A percentile compares a stretch with the other conserved stretches of the same genome.
Evolutionary conservation across 2,329 filamentous ascomycete species (phyloP).

Genomic region (Monosporascus sp.): DNA sequence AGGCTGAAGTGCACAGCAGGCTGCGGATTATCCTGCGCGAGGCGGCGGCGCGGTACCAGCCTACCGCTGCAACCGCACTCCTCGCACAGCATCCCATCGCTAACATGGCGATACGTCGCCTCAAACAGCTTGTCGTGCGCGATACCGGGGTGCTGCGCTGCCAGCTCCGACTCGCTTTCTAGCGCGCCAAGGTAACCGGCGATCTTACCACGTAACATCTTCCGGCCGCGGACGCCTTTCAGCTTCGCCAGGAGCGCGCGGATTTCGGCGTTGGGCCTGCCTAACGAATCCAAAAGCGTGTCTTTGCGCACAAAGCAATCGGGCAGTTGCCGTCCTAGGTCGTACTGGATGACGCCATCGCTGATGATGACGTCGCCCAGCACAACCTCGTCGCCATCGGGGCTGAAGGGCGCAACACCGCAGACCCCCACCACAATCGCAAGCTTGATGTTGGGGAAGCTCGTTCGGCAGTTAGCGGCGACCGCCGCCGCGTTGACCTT

Average conservation of each 20-base stretch:
- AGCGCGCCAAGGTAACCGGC: slow-evolving; percentile 2
- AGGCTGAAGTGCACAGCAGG: slow-evolving; percentile 30
- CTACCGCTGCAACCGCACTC: not conserved
- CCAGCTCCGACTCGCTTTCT: not conserved
- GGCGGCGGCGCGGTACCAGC: slow-evolving; percentile 20
- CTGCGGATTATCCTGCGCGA: slow-evolving; percentile 3
- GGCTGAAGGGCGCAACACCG: slow-evolving; percentile 14
- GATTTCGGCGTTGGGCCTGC: slow-evolving; percentile 16
- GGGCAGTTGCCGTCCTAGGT: slow-evolving; percentile 20
- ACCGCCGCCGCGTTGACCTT: slow-evolving; percentile 15
- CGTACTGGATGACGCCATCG: slow-evolving; percentile 22
- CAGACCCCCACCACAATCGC: slow-evolving; percentile 14
- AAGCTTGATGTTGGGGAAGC: slow-evolving; percentile 11
- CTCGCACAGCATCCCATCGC: slow-evolving; percentile 4
- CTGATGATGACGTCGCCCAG: slow-evolving; percentile 25
- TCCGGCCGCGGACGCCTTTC: slow-evolving; percentile 14
- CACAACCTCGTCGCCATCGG: slow-evolving; percentile 8
- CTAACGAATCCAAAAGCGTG: slow-evolving; percentile 13
- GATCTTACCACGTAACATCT: slow-evolving; percentile 3
- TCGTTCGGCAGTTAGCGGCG: slow-evolving; percentile 6
- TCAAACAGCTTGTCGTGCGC: slow-evolving; percentile 12
- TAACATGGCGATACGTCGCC: slow-evolving; percentile 10
- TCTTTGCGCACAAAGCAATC: slow-evolving; percentile 15
- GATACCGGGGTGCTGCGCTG: slow-evolving; percentile 9
- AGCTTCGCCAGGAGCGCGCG: slow-evolving; percentile 20